A percentile compares a stretch with the other conserved stretches of the same genome.
These are phyloP conservation scores for button mushroom (Agaricus bisporus) DNA, from an alignment of 768 basidiomycete genomes.

Conservation along the genomic window DNA sequence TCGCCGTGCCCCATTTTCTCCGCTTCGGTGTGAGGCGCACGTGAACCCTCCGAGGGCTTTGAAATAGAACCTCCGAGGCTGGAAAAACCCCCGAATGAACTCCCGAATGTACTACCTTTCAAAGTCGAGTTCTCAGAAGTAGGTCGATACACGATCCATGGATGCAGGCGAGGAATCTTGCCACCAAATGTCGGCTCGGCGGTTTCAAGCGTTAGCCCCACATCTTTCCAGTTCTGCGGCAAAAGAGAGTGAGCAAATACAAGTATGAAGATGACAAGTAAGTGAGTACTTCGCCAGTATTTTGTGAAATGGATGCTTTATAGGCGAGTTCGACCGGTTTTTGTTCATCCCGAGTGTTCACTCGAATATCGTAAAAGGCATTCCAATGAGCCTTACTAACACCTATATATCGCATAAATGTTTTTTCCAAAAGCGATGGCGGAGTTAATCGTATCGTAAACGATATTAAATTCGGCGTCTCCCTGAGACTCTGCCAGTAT, in stretches of 20 bases:
- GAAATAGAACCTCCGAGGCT: no score
- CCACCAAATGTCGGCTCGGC: slow-evolving; percentile 35
- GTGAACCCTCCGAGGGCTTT: background rate
- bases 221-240: slow-evolving; percentile 36
- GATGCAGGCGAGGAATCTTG: slow-evolving; percentile 26
- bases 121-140: background rate
- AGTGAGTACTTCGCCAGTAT: slow-evolving; percentile 32
- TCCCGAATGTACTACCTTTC: background rate
- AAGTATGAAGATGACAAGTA: background rate
- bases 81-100: no score
- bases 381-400: slow-evolving; percentile 31
- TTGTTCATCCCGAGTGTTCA: slow-evolving; percentile 34
- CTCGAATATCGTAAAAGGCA: slow-evolving; percentile 36
- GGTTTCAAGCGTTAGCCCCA: slow-evolving; percentile 37
- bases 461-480: slow-evolving; percentile 31
- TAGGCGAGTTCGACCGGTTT: slow-evolving; percentile 32
- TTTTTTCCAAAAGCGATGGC: background rate
- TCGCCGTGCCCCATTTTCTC: slow-evolving; percentile 15
- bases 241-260: background rate
- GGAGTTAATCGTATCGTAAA: slow-evolving; percentile 27
- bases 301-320: slow-evolving; percentile 34
- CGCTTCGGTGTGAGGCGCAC: background rate
- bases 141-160: slow-evolving; percentile 29
- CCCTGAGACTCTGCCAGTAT: slow-evolving; percentile 30
- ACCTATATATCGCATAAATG: slow-evolving; percentile 17